A percentile compares a stretch with the other conserved stretches of the same genome.
These are phyloP conservation scores for Candida lessepsii DNA, from an alignment of 805 yeast genomes.

Conservation along the genomic window DNA sequence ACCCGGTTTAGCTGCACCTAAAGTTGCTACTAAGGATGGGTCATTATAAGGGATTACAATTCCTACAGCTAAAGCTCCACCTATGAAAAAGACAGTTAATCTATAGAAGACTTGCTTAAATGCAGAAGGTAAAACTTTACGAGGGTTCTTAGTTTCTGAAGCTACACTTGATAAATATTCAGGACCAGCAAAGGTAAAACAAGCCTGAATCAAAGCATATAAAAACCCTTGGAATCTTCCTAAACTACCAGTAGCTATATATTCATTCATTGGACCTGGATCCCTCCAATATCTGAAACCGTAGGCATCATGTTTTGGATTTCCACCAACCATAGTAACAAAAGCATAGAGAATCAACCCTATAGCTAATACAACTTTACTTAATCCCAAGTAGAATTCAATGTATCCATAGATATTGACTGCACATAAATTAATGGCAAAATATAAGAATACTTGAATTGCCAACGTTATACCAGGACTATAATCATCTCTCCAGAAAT, in stretches of 20 bases:
- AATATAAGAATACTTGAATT: conserved; percentile 62
- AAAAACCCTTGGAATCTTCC: conserved; percentile 75
- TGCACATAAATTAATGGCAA: conserved; percentile 66
- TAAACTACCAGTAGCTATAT: conserved; percentile 42
- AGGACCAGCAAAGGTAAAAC: conserved; percentile 83
- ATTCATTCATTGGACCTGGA: conserved; percentile 37
- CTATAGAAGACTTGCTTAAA: conserved; percentile 73
- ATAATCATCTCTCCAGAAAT: conserved; percentile 78
- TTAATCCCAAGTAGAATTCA: conserved; percentile 70
- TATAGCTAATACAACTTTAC: conserved; percentile 70
- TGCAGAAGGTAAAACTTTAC: conserved; percentile 73
- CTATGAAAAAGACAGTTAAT: conserved; percentile 62
- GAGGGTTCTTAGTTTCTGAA: conserved; percentile 73
- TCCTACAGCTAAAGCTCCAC: conserved; percentile 78
- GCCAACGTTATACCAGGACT: conserved; percentile 68
- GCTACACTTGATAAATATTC: conserved; percentile 85
- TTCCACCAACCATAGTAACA: conserved; percentile 84
- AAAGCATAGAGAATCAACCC: conserved; percentile 76
- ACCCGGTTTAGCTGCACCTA: conserved; percentile 61
- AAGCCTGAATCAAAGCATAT: conserved; percentile 66
- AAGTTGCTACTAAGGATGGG: conserved; percentile 54
- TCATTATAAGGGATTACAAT: conserved; percentile 72
- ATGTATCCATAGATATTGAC: conserved; percentile 77
- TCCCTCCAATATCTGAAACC: conserved; percentile 48
- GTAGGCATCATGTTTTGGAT: conserved; percentile 59